Conservation (phyloP, 345 rosid genomes). For the Brassica incana region DNA sequence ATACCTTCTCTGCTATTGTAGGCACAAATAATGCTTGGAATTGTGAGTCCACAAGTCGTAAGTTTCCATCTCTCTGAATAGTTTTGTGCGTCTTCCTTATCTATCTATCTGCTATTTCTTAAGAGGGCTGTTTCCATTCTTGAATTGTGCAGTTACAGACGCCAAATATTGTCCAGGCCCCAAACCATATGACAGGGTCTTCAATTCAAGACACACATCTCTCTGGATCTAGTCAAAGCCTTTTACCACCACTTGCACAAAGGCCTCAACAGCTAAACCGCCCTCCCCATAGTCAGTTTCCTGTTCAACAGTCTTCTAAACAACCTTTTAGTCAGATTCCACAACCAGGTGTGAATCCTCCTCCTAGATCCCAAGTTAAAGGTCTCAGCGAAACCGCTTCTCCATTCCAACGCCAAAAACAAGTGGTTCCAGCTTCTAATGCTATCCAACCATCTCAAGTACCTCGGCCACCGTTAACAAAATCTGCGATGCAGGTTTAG, state of each 20-base stretch:
- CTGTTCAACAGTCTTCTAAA: conserved; percentile 49
- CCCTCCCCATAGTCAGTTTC: conserved; percentile 51
- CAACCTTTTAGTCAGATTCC: conserved; percentile 58
- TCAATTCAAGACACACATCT: conserved; percentile 50
- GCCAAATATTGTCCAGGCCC: conserved; percentile 65
- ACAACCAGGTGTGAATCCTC: conserved; percentile 43
- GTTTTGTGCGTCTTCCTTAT: conserved; percentile 20
- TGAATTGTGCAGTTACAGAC: conserved; percentile 62
- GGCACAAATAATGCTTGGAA: conserved; percentile 90
- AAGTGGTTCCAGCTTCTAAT: conserved; percentile 46
- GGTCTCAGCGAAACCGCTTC: conserved; percentile 34
- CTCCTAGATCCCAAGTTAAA: conserved; percentile 55
- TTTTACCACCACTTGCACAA: conserved; percentile 57
- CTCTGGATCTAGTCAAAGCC: conserved; percentile 42
- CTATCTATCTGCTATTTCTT: not conserved
- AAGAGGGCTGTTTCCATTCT: conserved; percentile 14
- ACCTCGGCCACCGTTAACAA: conserved; percentile 46
- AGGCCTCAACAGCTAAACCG: conserved; percentile 51
- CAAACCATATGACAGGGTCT: conserved; percentile 50
- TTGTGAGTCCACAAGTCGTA: conserved; percentile 83
- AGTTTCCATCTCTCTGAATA: conserved; percentile 34
- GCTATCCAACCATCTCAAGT: conserved; percentile 35
- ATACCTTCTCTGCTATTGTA: conserved; percentile 36
- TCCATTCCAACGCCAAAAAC: conserved; percentile 46
- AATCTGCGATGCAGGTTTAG: conserved; percentile 48